Evolutionary conservation across 2,329 filamentous ascomycete species (phyloP), one percentile per base, ranked within the genome.

Genomic region (Bipolaris bicolor): DNA sequence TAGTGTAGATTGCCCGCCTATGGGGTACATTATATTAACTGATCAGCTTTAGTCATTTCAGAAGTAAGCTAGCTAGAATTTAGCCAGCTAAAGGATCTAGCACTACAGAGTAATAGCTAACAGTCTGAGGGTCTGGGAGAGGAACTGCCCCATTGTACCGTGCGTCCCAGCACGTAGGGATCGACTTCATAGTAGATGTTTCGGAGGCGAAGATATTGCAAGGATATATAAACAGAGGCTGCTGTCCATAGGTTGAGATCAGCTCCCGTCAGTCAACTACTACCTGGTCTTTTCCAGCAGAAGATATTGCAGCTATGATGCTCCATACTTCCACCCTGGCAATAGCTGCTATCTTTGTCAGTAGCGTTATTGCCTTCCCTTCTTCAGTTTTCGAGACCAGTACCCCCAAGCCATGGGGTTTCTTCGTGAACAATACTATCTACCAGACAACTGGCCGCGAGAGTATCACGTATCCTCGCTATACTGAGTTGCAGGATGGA

Each of bases 191-290:
- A 29, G 26, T 3, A 9, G 26, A 11, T 29, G 9, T 10, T 29
- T 29, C 9, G 26, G 26, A 29, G 26, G 26, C 26, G 9, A 29
- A 3, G 26, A 29, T 29, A 29, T 29, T 29, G 67, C 51, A 54
- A 71, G 70, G 66, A 65, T 63, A 69, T 60, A 70, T 68, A 60
- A 61, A 63, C 49, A 64, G 26, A 52, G 39, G 33, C 3, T 36
- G 33, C 18, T 11, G 20, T 22, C 5, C 3, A 41, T 18, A 11
- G 18, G 11, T 24, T 13, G 7, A 24, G 3, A 15, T 3, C 41
- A 41, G 26, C 11, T 45, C 41, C 20, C 18, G 16, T 46, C 26
- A 26, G 18, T 33, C 15, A 33, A 24, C n/a, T 20, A 36, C n/a
- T 22, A 9, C 16, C 44, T 9, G n/a, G 10, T 16, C 34, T 47